phyloP scores from a whole-genome alignment of 495 filamentous ascomycete genomes.

The Neohortaea acidophila region DNA sequence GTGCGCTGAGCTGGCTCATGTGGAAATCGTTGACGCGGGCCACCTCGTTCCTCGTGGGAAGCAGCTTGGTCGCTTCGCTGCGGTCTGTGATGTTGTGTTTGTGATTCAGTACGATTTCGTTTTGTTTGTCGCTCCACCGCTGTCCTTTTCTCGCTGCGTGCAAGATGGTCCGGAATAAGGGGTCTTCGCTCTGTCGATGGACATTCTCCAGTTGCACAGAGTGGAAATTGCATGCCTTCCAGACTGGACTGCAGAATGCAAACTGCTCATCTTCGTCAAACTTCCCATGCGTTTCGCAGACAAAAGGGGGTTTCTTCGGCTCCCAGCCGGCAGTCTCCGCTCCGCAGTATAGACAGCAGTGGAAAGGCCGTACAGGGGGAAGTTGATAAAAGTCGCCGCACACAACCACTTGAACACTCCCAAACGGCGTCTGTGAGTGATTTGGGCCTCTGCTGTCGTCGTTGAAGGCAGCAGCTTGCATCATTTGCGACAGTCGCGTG shows the following conservation, averaged over 20 bases:
- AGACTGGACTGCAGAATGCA: constrained; percentile 22
- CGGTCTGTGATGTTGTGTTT: background rate
- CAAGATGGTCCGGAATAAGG: constrained; percentile 33
- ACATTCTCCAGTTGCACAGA: constrained; percentile 32
- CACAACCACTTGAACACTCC: constrained; percentile 30
- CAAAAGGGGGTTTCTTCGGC: background rate
- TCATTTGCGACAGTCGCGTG: background rate
- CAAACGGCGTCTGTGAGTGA: constrained; percentile 27
- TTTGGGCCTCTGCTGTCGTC: background rate
- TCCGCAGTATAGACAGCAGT: constrained; percentile 27
- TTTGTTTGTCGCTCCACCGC: background rate
- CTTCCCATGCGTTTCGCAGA: background rate
- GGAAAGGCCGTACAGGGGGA: constrained; percentile 30
- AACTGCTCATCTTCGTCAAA: constrained; percentile 19
- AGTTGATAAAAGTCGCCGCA: constrained; percentile 32
- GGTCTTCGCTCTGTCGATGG: constrained; percentile 39
- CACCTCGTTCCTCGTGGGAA: constrained; percentile 25
- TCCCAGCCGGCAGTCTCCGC: background rate
- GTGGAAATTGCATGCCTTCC: constrained; percentile 24
- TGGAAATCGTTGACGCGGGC: constrained; percentile 12
- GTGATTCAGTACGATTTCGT: background rate
- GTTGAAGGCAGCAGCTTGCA: background rate
- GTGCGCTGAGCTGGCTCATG: constrained; percentile 17
- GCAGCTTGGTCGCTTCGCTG: constrained; percentile 33
- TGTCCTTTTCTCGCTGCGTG: background rate